A percentile compares a stretch with the other conserved stretches of the same genome.
Evolutionary conservation across 306 rosid species (phyloP).

Genomic region (Sechiopsis laciniata): DNA sequence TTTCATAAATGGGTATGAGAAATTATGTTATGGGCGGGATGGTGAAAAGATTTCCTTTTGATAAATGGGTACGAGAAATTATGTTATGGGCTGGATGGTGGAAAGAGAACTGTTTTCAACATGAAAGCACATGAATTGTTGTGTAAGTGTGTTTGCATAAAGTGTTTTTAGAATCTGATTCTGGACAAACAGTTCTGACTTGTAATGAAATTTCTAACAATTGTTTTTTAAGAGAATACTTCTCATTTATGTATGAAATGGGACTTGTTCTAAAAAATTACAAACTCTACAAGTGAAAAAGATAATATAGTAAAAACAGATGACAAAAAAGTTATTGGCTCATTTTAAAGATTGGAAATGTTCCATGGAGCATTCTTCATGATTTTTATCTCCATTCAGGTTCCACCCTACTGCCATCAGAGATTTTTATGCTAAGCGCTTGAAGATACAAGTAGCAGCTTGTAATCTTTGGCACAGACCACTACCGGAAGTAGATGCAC

Average conservation of each 20-base stretch:
- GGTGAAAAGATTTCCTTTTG: neutral
- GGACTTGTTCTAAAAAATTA: too few species aligned
- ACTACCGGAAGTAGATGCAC: constrained; percentile 38
- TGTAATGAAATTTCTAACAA: neutral
- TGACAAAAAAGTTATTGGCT: too few species aligned
- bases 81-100: neutral
- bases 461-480: constrained; percentile 59
- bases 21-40: neutral
- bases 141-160: neutral
- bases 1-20: neutral
- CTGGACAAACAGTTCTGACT: neutral
- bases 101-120: neutral
- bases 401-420: constrained; percentile 40
- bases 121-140: neutral
- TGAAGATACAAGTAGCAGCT: constrained; percentile 58
- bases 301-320: too few species aligned
- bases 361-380: neutral
- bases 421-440: constrained; percentile 44
- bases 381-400: constrained; percentile 33
- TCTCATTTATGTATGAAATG: too few species aligned
- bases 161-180: neutral
- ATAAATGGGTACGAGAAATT: neutral
- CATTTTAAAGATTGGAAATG: neutral
- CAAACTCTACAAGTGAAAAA: too few species aligned
- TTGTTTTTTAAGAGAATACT: too few species aligned